A percentile compares a stretch with the other conserved stretches of the same genome.
These are phyloP conservation scores for Tricholoma saponaceum DNA, from an alignment of 768 basidiomycete genomes.

Conservation along the genomic window DNA sequence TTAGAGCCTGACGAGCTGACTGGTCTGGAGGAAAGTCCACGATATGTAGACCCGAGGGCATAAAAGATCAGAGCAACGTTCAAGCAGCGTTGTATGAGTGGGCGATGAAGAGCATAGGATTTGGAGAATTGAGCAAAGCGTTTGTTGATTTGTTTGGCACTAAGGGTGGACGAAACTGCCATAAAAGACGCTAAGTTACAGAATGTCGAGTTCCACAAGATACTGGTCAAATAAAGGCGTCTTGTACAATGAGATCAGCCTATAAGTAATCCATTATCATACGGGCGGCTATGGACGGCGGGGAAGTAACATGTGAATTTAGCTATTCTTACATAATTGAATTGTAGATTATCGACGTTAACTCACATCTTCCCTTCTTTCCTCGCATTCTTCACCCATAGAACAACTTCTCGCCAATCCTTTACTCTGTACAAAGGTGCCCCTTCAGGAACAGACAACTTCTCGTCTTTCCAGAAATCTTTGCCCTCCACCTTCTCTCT, in stretches of 20 bases:
- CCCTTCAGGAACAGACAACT: slow-evolving; percentile 43
- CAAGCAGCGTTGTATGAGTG: slow-evolving; percentile 66
- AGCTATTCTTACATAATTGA: neutral
- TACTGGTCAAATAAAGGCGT: too few species aligned
- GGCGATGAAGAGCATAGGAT: slow-evolving; percentile 62
- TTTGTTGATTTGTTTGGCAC: slow-evolving; percentile 19
- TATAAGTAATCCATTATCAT: too few species aligned
- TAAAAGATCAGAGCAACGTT: slow-evolving; percentile 70
- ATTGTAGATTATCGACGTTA: too few species aligned
- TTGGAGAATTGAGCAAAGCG: slow-evolving; percentile 40
- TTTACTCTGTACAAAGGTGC: slow-evolving; percentile 49
- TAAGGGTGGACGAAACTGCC: neutral
- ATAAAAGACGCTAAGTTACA: neutral
- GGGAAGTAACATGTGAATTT: neutral
- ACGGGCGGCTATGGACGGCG: too few species aligned
- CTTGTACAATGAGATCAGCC: too few species aligned
- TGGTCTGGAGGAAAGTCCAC: slow-evolving; percentile 47
- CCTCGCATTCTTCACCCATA: slow-evolving; percentile 36
- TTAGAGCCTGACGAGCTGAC: slow-evolving; percentile 25
- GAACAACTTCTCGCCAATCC: slow-evolving; percentile 59
- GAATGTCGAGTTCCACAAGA: neutral
- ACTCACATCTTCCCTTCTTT: neutral
- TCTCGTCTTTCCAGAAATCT: slow-evolving; percentile 56
- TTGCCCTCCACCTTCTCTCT: slow-evolving; percentile 42
- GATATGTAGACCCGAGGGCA: slow-evolving; percentile 61